Evolutionary conservation across 2,329 filamentous ascomycete genomes (phyloP), one percentile per base, ranked within the genome.

Genomic region (Drechmeria coniospora): DNA sequence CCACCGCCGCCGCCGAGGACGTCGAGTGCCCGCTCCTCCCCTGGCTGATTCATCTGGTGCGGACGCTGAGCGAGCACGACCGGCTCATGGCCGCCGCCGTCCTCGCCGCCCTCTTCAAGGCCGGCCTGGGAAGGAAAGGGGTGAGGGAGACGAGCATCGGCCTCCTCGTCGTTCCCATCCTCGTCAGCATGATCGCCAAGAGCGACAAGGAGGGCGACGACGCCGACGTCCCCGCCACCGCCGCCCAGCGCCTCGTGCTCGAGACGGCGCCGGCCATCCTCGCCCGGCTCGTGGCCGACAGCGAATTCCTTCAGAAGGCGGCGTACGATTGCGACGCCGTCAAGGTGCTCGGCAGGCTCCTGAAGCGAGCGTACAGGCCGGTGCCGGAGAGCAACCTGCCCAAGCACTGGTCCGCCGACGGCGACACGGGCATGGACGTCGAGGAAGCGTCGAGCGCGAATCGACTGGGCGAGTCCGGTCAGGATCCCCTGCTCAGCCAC

Each of bases 211-310:
- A 72, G 25, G 48, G 49, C 11, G 41, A 52, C 9, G 53, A 57
- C 15, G 42, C 41, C 19, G 46, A 51, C 24, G 42, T 48, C 12
- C 46, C 51, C 21, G 50, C 61, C 20, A 51, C 57, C 28, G 43
- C 50, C 22, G 36, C 30, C 10, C 45, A 47, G 26, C 43, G 44
- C 12, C 40, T 36, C 7, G 61, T 83, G 9, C 61, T 74, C 30
- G 80, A 87, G 47, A 70, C 71, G 35, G 74, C 79, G 2, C 81
- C 86, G 6, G 65, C 71, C 1, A 68, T 92, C 8, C 61, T 95
- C 30, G 81, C 83, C 11, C 72, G 75, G 25, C 61, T 95, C 21
- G 73, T 93, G 12, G 72, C 74, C 15, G 81, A 90, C 43, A 83
- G 76, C 46, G 72, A 79, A 34, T 65, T 70, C 32, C 62, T 95